Evolutionary conservation across 306 rosid species (phyloP), one percentile per base, ranked within the genome.

Genomic region (Prunus salicina): DNA sequence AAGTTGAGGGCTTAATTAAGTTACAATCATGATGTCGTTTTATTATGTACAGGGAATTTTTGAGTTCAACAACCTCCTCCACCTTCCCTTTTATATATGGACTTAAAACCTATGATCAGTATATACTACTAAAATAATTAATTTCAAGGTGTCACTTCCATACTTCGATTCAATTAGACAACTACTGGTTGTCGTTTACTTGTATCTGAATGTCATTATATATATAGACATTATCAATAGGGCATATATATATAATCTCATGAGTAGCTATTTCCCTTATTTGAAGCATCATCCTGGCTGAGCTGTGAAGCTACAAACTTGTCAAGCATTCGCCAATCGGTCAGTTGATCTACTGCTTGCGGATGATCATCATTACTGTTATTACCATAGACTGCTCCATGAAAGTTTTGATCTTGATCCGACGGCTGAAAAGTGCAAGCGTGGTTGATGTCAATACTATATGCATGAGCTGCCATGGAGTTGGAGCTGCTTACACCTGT

Each of bases 291-390:
- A 64, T 88, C 89, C 12, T 90, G 97, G 79, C 98, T 91, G 45
- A 93, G 96, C 72, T 93, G 98, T 38, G 97, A 93, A 67, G 98
- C 98, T 46, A 93, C 98, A 83, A 89, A 93, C 78, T 93, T 93
- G 84, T 93, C 97, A 38, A 93, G 88, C 71, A 90, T 93, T 46
- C 98, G 74, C 98, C 98, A 93, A 88, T 93, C 97, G 4, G 96
- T 91, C 8, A 90, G 82, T 67, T 86, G 90, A 65, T 87, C 89
- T 64, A 83, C 85, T 2, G 63, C 64, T 30, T 74, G 67, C 47
- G 69, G 90, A 18, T 83, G 84, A 73, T 79, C 60, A 3, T 20
- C 60, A 49, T 38, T 74, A 57, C 38, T 46, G 50, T 45, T 78
- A 28, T 78, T 74, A 3, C 74, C 84, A 58, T 78, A 88, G 38